A percentile compares a stretch with the other conserved stretches of the same genome.
Evolutionary conservation across 768 basidiomycete species (phyloP).

Genomic region (Pilatotrama ljubarskyi): DNA sequence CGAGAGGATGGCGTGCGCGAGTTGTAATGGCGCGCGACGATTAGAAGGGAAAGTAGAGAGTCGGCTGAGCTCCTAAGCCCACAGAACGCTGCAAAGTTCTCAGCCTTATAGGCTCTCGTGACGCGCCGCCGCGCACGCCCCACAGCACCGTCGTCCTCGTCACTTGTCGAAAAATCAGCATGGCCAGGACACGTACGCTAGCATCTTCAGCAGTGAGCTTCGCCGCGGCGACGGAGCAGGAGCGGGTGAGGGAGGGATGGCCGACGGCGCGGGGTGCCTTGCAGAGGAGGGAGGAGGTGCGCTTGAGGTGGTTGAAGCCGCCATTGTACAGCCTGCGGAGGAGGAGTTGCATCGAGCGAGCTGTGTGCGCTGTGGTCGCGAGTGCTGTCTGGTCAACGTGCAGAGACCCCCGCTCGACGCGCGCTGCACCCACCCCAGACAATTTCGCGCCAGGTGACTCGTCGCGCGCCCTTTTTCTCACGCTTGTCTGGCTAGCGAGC

Average conservation of each 20-base stretch:
- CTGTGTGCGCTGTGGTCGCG: not conserved
- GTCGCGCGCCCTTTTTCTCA: slow-evolving; percentile 8
- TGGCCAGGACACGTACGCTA: slow-evolving; percentile 1
- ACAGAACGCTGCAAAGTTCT: not conserved
- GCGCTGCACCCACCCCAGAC: not conserved
- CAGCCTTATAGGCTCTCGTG: not conserved
- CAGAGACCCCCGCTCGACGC: not conserved
- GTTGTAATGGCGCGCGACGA: not conserved
- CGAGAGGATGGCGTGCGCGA: slow-evolving; percentile 16
- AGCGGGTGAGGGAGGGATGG: slow-evolving; percentile 21
- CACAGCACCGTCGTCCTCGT: not conserved
- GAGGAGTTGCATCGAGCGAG: slow-evolving; percentile 27
- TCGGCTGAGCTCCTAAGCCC: not conserved
- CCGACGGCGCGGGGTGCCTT: slow-evolving; percentile 25
- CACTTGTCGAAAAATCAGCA: not conserved
- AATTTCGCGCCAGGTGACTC: slow-evolving; percentile 11
- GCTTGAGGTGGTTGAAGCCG: slow-evolving; percentile 34
- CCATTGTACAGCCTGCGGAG: slow-evolving; percentile 32
- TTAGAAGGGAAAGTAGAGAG: not conserved
- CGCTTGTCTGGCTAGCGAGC: not conserved
- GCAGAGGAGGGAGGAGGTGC: slow-evolving; percentile 28
- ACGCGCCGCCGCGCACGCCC: not conserved
- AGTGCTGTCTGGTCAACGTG: slow-evolving; percentile 3
- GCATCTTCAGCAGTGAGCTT: slow-evolving; percentile 7
- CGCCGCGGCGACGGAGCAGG: slow-evolving; percentile 18